Base-by-base conservation (phyloP, 202 grass and related monocot species). In the Carex sylvatica region DNA sequence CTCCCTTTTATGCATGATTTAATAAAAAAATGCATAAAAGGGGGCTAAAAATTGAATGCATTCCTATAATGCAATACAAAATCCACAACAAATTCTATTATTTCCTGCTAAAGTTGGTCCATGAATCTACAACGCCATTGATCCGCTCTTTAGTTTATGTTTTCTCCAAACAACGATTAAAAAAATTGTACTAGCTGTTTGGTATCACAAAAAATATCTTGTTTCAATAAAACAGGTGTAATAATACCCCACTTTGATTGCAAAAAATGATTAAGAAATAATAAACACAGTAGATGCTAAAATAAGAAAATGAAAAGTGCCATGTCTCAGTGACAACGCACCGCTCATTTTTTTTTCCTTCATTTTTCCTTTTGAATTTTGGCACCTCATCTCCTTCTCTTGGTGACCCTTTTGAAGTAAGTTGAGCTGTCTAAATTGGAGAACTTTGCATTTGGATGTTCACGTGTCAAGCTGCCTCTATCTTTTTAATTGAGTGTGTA, bases 381-480 rank as follows among this genome's bases (percentile, higher is more conserved):
- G 19, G 61, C 67, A n/a, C 78, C 56, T 12, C 56, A 49, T 54
- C 42, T 55, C 47, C 46, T 40, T 69, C 61, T 83, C 4, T 15
- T n/a, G 65, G 38, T 64, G 44, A 16, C 23, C 6, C 80, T 90
- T 97, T 92, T 90, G 84, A 80, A 85, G 85, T 62, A 85, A 35
- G 54, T 68, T 85, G 94, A 91, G 92, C 89, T 92, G 94, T 89
- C 82, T 68, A 65, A 60, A 56, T 85, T 62, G 10, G 65, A 59
- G 8, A 77, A 66, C 87, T 84, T 86, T 89, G 76, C 86, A 88
- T 86, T 97, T 91, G 88, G 90, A 91, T 88, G 89, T 86, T 91
- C 86, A 83, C 88, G 88, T 94, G 88, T 87, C 80, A 58, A 89
- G 85, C 86, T 89, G 87, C 84, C 90, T 69, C 63, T 61, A 38